Base-by-base conservation (phyloP, 2,329 filamentous ascomycete species). In the Microdochium nivale region DNA sequence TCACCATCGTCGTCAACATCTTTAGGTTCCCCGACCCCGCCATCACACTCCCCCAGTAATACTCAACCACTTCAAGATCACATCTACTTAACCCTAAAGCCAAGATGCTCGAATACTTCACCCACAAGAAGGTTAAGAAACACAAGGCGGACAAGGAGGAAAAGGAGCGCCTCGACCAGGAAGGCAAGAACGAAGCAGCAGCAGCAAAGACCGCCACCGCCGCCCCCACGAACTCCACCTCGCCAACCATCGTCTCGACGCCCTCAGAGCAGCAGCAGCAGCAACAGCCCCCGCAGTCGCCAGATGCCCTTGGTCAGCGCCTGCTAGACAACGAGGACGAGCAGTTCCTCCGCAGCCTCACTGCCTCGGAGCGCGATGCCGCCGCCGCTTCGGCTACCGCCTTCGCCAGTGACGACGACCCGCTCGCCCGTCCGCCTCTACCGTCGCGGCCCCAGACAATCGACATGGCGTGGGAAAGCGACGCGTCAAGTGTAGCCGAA, bases 91-190 rank as follows among this genome's bases (percentile, higher is more conserved):
- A 16, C 35, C 7, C 35, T 24, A 19, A 24, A 47, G 24, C 30
- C 61, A 70, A 56, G 48, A 86, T 86, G 83, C 62, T 85, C 55
- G 80, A 85, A 65, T 84, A 81, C 65, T 78, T 85, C 57, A 69
- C 73, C 33, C 79, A 77, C 70, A 84, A 79, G 64, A 85, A 83
- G 64, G 69, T 75, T 61, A 84, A 83, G 69, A 81, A 84, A 66
- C 68, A 78, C 62, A 75, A 72, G 59, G 74, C 70, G 2, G 72
- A 80, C 53, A 78, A 80, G 59, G 67, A 61, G 4, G 62, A 64
- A 40, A 62, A 64, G 52, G 55, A 62, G 49, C 51, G 49, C 25
- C 40, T 54, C 30, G 56, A 62, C 24, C 55, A 60, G 16, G 58
- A 58, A n/a, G n/a, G n/a, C 32, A 56, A 56, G 40, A 57, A 58